Evolutionary conservation across 176 grass and related monocot genomes (phyloP).

Genomic region (Themeda triandra): DNA sequence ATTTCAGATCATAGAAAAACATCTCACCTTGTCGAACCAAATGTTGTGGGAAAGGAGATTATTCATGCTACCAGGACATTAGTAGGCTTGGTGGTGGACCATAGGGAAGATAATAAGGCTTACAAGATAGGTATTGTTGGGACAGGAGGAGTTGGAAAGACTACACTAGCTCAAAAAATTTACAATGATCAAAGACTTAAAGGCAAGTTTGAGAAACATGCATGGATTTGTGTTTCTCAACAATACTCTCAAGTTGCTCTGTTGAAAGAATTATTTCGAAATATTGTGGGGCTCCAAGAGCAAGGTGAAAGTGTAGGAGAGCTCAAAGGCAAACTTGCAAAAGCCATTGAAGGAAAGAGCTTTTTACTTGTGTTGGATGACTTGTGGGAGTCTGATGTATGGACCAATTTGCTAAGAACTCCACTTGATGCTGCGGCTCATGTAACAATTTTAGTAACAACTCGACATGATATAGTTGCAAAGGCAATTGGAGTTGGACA

Average conservation of each 20-base stretch:
- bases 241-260: constrained; percentile 8
- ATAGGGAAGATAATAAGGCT: not conserved
- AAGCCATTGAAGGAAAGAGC: not conserved
- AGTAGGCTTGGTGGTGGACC: not conserved
- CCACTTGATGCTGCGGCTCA: not conserved
- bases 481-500: not conserved
- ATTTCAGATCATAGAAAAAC: not conserved
- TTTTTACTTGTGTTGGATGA: constrained; percentile 34
- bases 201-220: too few relatives aligned
- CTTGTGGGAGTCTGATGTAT: constrained; percentile 7
- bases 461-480: not conserved
- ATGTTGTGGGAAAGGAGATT: constrained; percentile 32
- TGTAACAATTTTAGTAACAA: not conserved
- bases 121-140: constrained; percentile 14
- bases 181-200: too few relatives aligned
- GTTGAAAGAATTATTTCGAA: constrained; percentile 14
- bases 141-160: too few relatives aligned
- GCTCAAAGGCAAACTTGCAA: not conserved
- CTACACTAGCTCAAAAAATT: too few relatives aligned
- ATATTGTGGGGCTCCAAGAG: not conserved
- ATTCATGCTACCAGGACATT: not conserved
- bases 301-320: constrained; percentile 1
- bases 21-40: not conserved
- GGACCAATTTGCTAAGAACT: not conserved
- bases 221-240: too few relatives aligned